phyloP scores from a whole-genome alignment of 352 stramenopile genomes.

The Pythium folliculosum region DNA sequence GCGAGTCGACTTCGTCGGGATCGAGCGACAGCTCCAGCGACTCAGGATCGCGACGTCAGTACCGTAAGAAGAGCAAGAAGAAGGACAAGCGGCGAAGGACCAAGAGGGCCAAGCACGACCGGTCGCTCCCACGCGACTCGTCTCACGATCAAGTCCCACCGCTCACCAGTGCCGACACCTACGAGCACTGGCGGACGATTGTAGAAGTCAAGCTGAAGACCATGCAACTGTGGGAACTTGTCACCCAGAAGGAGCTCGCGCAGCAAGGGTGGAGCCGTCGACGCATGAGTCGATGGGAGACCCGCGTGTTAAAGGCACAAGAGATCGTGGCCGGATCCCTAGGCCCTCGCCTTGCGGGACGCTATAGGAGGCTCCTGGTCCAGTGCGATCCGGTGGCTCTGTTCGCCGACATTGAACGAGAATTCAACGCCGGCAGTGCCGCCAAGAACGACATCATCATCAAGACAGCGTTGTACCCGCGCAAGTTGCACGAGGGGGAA shows the following conservation, averaged over 20 bases:
- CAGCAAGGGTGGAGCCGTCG: not conserved
- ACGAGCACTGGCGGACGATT: not conserved
- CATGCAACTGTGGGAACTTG: not conserved
- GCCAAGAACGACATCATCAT: not conserved
- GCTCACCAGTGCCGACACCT: not conserved
- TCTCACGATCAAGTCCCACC: not conserved
- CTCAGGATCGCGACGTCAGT: not conserved
- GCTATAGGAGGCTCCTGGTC: not conserved
- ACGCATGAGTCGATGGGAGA: not conserved
- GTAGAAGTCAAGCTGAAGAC: not conserved
- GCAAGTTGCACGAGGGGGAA: not conserved
- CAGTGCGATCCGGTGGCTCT: not conserved
- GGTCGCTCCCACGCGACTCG: not conserved
- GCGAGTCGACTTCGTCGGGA: not conserved
- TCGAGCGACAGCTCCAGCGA: not conserved
- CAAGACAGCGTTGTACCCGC: not conserved
- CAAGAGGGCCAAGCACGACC: not conserved
- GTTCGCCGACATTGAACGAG: not conserved
- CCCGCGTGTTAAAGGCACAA: not conserved
- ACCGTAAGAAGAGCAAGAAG: not conserved
- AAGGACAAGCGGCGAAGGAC: not conserved
- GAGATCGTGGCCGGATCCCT: not conserved
- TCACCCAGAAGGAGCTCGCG: not conserved
- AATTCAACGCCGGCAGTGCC: not conserved
- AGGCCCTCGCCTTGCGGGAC: not conserved